A percentile compares a stretch with the other conserved stretches of the same genome.
These are phyloP conservation scores for Arabidopsis arenosa DNA, from an alignment of 345 rosid species.

Conservation along the genomic window DNA sequence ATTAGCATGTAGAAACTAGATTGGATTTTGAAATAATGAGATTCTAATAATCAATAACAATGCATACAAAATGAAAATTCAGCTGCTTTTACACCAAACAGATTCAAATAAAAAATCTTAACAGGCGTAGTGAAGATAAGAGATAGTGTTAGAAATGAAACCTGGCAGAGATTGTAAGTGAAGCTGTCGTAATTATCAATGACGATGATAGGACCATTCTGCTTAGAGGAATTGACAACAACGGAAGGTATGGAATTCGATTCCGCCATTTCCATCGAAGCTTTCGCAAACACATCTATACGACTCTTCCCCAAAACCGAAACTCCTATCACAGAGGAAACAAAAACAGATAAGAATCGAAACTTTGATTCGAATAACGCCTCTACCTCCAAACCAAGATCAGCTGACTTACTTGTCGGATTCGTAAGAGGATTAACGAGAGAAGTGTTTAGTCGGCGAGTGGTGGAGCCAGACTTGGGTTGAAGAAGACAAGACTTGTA, in stretches of 20 bases:
- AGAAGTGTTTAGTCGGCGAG: constrained; percentile 32
- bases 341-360: neutral
- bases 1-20: neutral
- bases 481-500: constrained; percentile 44
- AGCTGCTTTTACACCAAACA: no score
- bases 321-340: constrained; percentile 46
- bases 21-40: neutral
- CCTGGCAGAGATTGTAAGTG: constrained; percentile 98
- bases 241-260: constrained; percentile 46
- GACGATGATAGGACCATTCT: constrained; percentile 67
- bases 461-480: constrained; percentile 39
- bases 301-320: constrained; percentile 48
- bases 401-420: constrained; percentile 36
- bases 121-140: neutral
- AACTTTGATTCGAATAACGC: neutral
- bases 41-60: neutral
- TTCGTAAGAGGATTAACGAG: constrained; percentile 18
- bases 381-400: neutral
- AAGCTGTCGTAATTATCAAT: constrained; percentile 97
- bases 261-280: constrained; percentile 48
- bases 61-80: neutral
- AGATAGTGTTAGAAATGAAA: constrained; percentile 28
- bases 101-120: no score
- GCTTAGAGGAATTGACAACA: constrained; percentile 38
- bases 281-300: constrained; percentile 49